A percentile compares a stretch with the other conserved stretches of the same genome.
These are phyloP conservation scores for Cunninghamia lanceolata DNA, from an alignment of 75 land plant genomes.

Conservation along the genomic window DNA sequence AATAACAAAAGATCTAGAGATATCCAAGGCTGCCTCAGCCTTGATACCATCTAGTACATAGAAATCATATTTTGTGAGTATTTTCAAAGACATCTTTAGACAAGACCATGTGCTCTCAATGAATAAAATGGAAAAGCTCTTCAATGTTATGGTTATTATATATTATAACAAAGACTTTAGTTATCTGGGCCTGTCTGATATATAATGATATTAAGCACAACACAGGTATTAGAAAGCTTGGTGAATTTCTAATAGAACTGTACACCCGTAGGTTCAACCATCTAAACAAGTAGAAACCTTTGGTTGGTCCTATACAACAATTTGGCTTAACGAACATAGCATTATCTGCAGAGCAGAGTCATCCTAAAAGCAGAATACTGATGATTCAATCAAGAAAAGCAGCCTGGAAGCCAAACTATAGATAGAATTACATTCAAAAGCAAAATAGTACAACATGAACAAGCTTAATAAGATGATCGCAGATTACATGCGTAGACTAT, in stretches of 20 bases:
- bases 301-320: background rate
- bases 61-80: background rate
- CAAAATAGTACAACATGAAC: background rate
- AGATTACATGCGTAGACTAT: background rate
- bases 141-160: background rate
- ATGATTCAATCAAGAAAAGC: background rate
- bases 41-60: background rate
- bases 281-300: background rate
- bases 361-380: background rate
- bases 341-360: background rate
- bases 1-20: background rate
- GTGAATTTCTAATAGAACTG: background rate
- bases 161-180: background rate
- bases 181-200: background rate
- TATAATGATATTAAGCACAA: background rate
- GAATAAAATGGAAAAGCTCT: background rate
- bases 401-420: background rate
- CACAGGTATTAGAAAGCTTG: background rate
- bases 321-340: background rate
- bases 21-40: no score
- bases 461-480: background rate
- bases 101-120: background rate
- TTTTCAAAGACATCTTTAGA: background rate
- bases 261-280: background rate
- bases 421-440: background rate